These are phyloP conservation scores for Wallacemonas sp. DNA, from an alignment of 208 protist genomes.

Conservation along the genomic window DNA sequence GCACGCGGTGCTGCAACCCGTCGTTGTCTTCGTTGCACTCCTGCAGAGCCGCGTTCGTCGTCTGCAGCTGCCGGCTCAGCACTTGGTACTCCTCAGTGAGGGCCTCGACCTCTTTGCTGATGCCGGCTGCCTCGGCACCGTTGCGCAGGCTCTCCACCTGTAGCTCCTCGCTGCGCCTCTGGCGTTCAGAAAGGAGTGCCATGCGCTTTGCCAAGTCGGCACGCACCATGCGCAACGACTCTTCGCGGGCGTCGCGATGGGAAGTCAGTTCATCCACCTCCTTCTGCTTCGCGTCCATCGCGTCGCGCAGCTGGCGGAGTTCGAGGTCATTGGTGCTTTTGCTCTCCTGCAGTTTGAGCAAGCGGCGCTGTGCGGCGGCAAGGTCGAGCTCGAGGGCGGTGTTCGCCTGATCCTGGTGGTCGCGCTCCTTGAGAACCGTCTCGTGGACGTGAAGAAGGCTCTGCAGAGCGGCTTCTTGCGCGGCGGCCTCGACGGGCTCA, in stretches of 20 bases:
- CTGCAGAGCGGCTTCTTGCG: constrained; percentile 93
- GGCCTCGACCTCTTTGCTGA: constrained; percentile 37
- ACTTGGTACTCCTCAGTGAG: constrained; percentile 83
- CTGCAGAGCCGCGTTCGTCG: constrained; percentile 84
- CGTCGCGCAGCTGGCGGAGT: constrained; percentile 35
- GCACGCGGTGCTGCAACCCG: constrained; percentile 51
- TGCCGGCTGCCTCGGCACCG: constrained; percentile 36
- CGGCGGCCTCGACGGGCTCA: constrained; percentile 85
- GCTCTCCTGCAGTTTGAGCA: constrained; percentile 41
- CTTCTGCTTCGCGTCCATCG: constrained; percentile 46
- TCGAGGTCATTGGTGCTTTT: constrained; percentile 50
- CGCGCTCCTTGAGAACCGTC: constrained; percentile 91
- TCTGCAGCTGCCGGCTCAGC: constrained; percentile 69
- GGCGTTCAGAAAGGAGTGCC: constrained; percentile 26
- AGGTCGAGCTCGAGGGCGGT: constrained; percentile 54
- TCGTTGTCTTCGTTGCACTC: constrained; percentile 89
- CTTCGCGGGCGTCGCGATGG: constrained; percentile 72
- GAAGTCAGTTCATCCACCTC: constrained; percentile 56
- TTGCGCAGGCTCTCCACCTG: constrained; percentile 47
- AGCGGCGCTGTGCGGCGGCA: constrained; percentile 35
- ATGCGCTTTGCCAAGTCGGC: constrained; percentile 48
- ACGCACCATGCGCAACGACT: constrained; percentile 69
- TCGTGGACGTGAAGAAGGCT: constrained; percentile 91
- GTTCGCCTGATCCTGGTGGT: constrained; percentile 62
- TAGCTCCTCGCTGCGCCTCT: constrained; percentile 59